Conservation (phyloP, 2,329 filamentous ascomycete species). For the Colletotrichum aenigma region DNA sequence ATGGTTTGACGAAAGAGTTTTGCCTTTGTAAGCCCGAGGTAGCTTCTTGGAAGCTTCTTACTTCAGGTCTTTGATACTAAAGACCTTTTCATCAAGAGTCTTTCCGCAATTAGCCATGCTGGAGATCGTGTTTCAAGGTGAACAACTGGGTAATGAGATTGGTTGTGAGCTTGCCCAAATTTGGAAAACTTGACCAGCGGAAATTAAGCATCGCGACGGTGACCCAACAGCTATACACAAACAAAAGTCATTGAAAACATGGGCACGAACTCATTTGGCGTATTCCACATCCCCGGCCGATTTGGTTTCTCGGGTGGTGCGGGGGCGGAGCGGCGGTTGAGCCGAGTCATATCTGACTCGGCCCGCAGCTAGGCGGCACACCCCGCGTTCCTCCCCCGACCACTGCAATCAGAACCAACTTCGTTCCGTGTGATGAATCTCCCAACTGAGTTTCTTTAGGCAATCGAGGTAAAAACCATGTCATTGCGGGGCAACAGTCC, state of each 20-base stretch:
- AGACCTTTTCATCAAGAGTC: neutral
- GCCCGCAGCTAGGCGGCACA: neutral
- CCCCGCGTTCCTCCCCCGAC: neutral
- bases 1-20: neutral
- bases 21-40: neutral
- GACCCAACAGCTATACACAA: too few species aligned
- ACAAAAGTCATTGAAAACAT: too few species aligned
- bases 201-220: too few species aligned
- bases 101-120: neutral
- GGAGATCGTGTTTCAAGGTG: neutral
- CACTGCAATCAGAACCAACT: neutral
- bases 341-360: neutral
- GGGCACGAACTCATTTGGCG: too few species aligned
- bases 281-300: neutral
- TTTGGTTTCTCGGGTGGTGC: neutral
- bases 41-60: neutral
- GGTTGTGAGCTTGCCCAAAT: too few species aligned
- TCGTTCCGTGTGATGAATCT: neutral
- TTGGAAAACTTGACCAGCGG: too few species aligned
- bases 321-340: neutral
- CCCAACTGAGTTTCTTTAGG: accelerated
- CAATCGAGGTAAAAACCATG: too few species aligned
- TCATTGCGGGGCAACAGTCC: neutral
- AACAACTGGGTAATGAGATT: neutral
- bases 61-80: neutral